Evolutionary conservation across 345 rosid species (phyloP).

Genomic region (Erodium maritimum): DNA sequence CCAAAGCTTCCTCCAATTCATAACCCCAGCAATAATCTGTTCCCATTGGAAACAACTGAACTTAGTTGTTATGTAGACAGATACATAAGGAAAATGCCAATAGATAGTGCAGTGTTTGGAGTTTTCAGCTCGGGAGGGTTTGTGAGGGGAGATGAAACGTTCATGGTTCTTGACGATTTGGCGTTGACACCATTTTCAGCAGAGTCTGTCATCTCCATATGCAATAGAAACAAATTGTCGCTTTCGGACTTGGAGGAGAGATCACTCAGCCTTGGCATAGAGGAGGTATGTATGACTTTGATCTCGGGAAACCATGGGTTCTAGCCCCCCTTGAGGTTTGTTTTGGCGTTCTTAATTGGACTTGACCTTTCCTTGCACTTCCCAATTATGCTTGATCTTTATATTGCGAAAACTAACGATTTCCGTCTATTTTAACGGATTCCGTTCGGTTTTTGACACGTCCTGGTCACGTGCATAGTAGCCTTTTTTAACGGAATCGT

Average conservation of each 20-base stretch:
- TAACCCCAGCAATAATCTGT: background rate
- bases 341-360: no score
- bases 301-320: no score
- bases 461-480: no score
- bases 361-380: no score
- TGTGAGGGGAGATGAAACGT: background rate
- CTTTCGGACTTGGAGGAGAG: background rate
- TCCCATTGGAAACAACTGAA: background rate
- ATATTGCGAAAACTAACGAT: no score
- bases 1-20: background rate
- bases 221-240: background rate
- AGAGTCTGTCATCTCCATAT: background rate
- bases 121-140: background rate
- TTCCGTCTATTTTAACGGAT: no score
- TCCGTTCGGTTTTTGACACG: no score
- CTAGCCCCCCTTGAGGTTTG: no score
- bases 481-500: no score
- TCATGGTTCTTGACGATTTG: background rate
- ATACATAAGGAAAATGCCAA: background rate
- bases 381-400: no score
- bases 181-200: background rate
- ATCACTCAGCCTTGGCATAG: background rate
- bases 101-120: no score
- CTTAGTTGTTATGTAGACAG: background rate
- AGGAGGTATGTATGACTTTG: no score